A percentile compares a stretch with the other conserved stretches of the same genome.
These are phyloP conservation scores for Leishmania arabica DNA, from an alignment of 208 protist genomes.

Conservation along the genomic window DNA sequence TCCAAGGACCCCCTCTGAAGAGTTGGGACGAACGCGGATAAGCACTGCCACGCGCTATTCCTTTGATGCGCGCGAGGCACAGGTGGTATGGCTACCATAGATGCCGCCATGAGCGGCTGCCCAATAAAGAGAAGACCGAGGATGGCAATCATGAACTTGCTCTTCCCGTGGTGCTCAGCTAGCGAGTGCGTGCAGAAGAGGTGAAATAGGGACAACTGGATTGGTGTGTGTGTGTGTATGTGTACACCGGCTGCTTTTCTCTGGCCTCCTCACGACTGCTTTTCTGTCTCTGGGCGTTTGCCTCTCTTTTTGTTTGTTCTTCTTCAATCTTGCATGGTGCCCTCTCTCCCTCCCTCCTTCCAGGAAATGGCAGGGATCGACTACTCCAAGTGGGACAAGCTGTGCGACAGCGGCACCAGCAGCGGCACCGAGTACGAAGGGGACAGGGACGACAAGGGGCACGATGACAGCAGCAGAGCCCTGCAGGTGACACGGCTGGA, in stretches of 20 bases:
- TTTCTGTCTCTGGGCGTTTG: neutral
- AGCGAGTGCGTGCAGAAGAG: neutral
- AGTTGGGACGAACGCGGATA: neutral
- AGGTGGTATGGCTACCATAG: too few relatives aligned
- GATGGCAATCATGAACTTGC: neutral
- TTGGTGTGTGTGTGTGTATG: neutral
- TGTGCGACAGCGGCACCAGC: conserved; percentile 40
- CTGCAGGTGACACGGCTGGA: conserved; percentile 58
- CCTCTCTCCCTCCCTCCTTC: neutral
- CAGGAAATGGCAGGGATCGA: conserved; percentile 56
- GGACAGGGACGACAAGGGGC: neutral
- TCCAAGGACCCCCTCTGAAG: neutral
- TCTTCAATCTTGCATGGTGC: neutral
- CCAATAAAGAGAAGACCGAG: neutral
- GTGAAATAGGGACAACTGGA: neutral
- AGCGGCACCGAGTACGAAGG: neutral
- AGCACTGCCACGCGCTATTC: neutral
- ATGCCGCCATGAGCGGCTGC: neutral
- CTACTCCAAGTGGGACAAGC: conserved; percentile 85
- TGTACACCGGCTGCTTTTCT: neutral
- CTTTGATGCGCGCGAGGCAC: neutral
- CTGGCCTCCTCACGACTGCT: neutral
- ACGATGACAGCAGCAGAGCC: neutral
- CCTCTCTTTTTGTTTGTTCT: neutral
- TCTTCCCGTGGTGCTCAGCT: neutral